phyloP scores from a whole-genome alignment of 2,329 filamentous ascomycete species.

The Xylaria sp. region DNA sequence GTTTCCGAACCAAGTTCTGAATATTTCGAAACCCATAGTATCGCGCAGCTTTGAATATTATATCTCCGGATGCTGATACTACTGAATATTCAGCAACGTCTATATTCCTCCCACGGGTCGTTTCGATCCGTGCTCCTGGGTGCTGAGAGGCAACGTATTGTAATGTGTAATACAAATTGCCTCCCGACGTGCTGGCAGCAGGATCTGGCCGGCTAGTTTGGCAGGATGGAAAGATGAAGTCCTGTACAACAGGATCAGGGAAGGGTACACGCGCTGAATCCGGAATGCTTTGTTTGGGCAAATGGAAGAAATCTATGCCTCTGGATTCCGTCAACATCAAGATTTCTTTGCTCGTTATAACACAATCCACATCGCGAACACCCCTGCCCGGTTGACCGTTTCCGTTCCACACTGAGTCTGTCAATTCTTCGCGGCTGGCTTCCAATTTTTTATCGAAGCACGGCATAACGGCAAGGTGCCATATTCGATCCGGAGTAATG shows the following conservation, averaged over 20 bases:
- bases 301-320: slow-evolving; percentile 77
- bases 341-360: slow-evolving; percentile 95
- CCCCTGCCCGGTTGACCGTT: slow-evolving; percentile 61
- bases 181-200: slow-evolving; percentile 83
- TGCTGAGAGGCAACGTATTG: slow-evolving; percentile 76
- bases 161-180: slow-evolving; percentile 87
- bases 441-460: slow-evolving; percentile 99
- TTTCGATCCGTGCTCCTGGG: slow-evolving; percentile 77
- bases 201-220: slow-evolving; percentile 57
- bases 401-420: slow-evolving; percentile 77
- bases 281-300: slow-evolving; percentile 70
- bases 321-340: slow-evolving; percentile 88
- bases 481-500: slow-evolving; percentile 82
- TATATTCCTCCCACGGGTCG: slow-evolving; percentile 82
- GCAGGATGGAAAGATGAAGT: slow-evolving; percentile 77
- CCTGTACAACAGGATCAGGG: slow-evolving; percentile 75
- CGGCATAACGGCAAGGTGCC: slow-evolving; percentile 96
- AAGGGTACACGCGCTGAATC: slow-evolving; percentile 66
- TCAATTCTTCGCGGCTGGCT: slow-evolving; percentile 92
- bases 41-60: slow-evolving; percentile 81
- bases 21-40: slow-evolving; percentile 99
- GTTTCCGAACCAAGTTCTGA: slow-evolving; percentile 91
- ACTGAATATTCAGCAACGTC: slow-evolving; percentile 91
- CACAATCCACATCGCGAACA: slow-evolving; percentile 93
- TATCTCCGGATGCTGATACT: slow-evolving; percentile 63